Base-by-base conservation (phyloP, 352 stramenopile genomes). In the Phytophthora idaei region DNA sequence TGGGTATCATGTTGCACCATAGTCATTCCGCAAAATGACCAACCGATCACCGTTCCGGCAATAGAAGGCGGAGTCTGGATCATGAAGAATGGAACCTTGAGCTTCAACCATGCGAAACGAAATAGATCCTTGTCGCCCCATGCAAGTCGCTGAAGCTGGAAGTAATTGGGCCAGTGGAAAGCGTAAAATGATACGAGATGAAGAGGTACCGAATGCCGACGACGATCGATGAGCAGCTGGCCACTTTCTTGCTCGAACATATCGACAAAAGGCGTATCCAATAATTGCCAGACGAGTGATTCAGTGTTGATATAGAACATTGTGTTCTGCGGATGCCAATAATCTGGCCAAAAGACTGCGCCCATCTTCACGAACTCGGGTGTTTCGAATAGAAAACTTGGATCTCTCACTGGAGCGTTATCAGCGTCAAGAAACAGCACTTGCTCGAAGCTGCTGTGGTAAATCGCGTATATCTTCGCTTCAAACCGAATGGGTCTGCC, bases 201-300 rank as follows among this genome's bases (percentile, higher is more conserved):
- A 32, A 92, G 61, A 29, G 83, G 68, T 5, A 51, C 49, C 3
- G 69, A 61, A 53, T 62, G 61, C 11, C 70, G 64, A 6, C 45
- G 48, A 17, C 76, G 76, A 50, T 90, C 69, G 46, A 92, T 74
- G 9, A 92, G 57, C 25, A 92, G 57, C 57, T 90, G 83, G 0
- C 79, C 83, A 50, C 81, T 90, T 61, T 92, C 83, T 57, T 89
- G 81, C 50, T 90, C 83, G 61, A 90, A 89, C 78, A 90, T 90
- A 62, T 90, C 78, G 47, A 87, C 63, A n/a, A 81, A 81, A 2
- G 66, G 31, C 49, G 85, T 69, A 53, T 86, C 75, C 7, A 90
- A 48, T 27, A 87, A 65, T 64, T 86, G 46, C 81, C 82, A 90
- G 17, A 90, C 47, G n/a, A 90, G 63, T 15, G 76, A 87, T 9